Percentiles rank a stretch among this genome's conserved stretches.
These are phyloP conservation scores for Cyclocybe aegerita DNA, from an alignment of 768 basidiomycete species.

Conservation along the genomic window DNA sequence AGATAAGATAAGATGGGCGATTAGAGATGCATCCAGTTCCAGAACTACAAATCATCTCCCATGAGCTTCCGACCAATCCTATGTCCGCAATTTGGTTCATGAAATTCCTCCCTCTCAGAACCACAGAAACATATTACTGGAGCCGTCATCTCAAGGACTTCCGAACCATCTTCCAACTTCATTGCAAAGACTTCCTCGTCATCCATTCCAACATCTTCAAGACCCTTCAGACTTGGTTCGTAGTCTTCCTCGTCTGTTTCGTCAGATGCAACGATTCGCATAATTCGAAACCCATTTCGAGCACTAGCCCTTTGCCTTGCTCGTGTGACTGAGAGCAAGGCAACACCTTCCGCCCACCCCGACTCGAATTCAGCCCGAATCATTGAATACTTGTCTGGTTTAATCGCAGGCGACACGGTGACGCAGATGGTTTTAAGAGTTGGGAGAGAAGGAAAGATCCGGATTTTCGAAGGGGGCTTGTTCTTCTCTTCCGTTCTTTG, in stretches of 20 bases:
- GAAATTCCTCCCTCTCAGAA: slow-evolving; percentile 20
- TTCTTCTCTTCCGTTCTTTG: neutral
- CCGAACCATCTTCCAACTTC: slow-evolving; percentile 8
- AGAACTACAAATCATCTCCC: slow-evolving; percentile 24
- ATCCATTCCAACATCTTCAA: slow-evolving; percentile 31
- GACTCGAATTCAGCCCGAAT: slow-evolving; percentile 53
- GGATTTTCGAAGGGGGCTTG: slow-evolving; percentile 38
- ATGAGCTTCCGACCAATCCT: slow-evolving; percentile 33
- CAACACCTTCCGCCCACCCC: slow-evolving; percentile 65
- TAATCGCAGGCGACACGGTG: slow-evolving; percentile 30
- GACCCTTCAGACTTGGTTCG: slow-evolving; percentile 31
- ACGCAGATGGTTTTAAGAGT: slow-evolving; percentile 47
- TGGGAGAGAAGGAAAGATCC: slow-evolving; percentile 57
- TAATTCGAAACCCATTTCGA: slow-evolving; percentile 41
- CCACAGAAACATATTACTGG: slow-evolving; percentile 46
- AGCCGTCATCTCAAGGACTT: slow-evolving; percentile 4
- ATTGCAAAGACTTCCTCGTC: slow-evolving; percentile 30
- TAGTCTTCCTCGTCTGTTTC: slow-evolving; percentile 19
- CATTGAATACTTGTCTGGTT: slow-evolving; percentile 32
- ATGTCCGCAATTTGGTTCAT: slow-evolving; percentile 41
- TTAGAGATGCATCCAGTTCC: no score
- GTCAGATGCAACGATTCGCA: slow-evolving; percentile 32
- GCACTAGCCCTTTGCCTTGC: slow-evolving; percentile 45
- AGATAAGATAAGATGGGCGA: slow-evolving; percentile 15
- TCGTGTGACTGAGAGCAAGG: slow-evolving; percentile 48